These are phyloP conservation scores for Prunus mume DNA, from an alignment of 306 rosid species.

Conservation along the genomic window DNA sequence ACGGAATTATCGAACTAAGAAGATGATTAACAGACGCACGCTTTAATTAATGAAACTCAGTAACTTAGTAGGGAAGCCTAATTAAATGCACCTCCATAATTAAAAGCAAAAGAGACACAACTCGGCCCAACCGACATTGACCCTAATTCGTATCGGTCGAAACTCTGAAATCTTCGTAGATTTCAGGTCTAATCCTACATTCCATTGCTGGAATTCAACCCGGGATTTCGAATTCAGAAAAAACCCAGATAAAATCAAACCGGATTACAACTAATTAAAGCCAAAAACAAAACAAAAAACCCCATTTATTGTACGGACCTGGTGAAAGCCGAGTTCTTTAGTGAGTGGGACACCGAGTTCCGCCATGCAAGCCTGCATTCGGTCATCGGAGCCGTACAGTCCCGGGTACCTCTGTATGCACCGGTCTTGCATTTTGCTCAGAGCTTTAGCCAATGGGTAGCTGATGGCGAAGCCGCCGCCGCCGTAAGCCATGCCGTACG, in stretches of 20 bases:
- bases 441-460: constrained; percentile 63
- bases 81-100: neutral
- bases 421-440: constrained; percentile 72
- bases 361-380: constrained; percentile 99
- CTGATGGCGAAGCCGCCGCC: constrained; percentile 97
- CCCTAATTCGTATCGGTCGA: neutral
- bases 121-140: neutral
- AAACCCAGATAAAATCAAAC: neutral
- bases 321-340: constrained; percentile 92
- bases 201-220: neutral
- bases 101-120: neutral
- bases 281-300: neutral
- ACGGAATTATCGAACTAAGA: neutral
- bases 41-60: neutral
- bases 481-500: constrained; percentile 95
- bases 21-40: neutral
- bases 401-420: constrained; percentile 83
- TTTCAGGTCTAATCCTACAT: neutral
- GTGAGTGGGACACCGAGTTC: constrained; percentile 99
- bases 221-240: neutral
- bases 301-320: constrained; percentile 37
- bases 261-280: neutral
- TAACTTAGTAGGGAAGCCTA: neutral
- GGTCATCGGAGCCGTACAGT: constrained; percentile 92
- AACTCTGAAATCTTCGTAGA: neutral